Percentiles rank a stretch among this genome's conserved stretches.
phyloP scores from a whole-genome alignment of 148 eudicot genomes.

The Fagopyrum esculentum region DNA sequence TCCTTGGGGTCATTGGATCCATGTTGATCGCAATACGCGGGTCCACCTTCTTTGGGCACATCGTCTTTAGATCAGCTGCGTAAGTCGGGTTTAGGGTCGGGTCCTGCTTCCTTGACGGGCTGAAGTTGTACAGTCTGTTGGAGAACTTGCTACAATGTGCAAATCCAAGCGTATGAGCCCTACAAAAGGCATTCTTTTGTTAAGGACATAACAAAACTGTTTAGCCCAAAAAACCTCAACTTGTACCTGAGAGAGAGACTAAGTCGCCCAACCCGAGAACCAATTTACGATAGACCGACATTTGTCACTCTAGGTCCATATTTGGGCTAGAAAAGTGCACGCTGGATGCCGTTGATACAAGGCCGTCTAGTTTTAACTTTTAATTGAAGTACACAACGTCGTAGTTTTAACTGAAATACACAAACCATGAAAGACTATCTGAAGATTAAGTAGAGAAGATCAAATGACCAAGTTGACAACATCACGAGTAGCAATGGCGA shows the following conservation, averaged over 20 bases:
- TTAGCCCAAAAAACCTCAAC: not conserved
- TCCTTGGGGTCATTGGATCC: conserved; percentile 49
- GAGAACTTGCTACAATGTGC: conserved; percentile 9
- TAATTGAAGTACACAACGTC: too few relatives aligned
- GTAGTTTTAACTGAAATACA: not conserved
- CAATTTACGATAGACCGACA: conserved; percentile 7
- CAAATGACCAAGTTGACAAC: too few relatives aligned
- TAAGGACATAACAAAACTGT: too few relatives aligned
- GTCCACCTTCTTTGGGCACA: conserved; percentile 31
- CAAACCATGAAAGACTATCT: not conserved
- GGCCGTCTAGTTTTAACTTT: too few relatives aligned
- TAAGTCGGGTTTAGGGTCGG: conserved; percentile 11
- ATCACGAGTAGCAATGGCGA: too few relatives aligned
- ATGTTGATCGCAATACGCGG: conserved; percentile 46
- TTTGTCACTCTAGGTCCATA: conserved; percentile 40
- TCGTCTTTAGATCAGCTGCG: not conserved
- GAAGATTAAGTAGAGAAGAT: too few relatives aligned
- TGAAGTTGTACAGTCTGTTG: conserved; percentile 14
- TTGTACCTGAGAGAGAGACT: not conserved
- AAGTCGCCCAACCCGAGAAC: not conserved
- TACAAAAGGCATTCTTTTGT: not conserved
- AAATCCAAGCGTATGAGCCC: conserved; percentile 12
- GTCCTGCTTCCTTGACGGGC: not conserved
- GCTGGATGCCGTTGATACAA: conserved; percentile 32
- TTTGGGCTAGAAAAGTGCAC: conserved; percentile 43